Evolutionary conservation across 495 filamentous ascomycete species (phyloP).

Genomic region (Daldinia loculata): DNA sequence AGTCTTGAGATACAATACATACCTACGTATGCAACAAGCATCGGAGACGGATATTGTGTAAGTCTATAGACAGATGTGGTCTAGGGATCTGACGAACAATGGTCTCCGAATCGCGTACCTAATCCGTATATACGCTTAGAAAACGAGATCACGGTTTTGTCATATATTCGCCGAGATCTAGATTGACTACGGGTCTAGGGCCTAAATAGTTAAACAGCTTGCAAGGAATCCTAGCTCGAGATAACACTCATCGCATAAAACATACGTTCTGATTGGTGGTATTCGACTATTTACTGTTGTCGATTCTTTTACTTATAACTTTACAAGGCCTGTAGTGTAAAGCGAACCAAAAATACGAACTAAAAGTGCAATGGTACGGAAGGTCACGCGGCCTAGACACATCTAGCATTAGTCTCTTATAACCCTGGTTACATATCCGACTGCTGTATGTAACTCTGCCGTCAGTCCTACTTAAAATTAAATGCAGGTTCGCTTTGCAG

Average conservation of each 20-base stretch:
- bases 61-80: background rate
- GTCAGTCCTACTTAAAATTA: conserved; percentile 19
- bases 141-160: conserved; percentile 24
- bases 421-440: conserved; percentile 21
- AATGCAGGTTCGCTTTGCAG: conserved; percentile 38
- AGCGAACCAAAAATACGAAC: conserved; percentile 6
- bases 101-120: conserved; percentile 12
- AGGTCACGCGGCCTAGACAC: conserved; percentile 39
- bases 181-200: conserved; percentile 29
- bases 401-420: conserved; percentile 21
- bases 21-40: background rate
- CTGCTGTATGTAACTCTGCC: conserved; percentile 32
- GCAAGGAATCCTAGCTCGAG: conserved; percentile 40
- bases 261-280: conserved; percentile 49
- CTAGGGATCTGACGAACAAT: background rate
- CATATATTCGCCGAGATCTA: conserved; percentile 43
- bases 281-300: conserved; percentile 49
- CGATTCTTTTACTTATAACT: conserved; percentile 55
- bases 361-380: conserved; percentile 26
- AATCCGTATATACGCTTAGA: conserved; percentile 14
- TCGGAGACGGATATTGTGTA: background rate
- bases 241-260: conserved; percentile 45
- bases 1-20: background rate
- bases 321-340: conserved; percentile 27
- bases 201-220: conserved; percentile 33